phyloP scores from a whole-genome alignment of 495 filamentous ascomycete genomes.

The Lentithecium fluviatile region DNA sequence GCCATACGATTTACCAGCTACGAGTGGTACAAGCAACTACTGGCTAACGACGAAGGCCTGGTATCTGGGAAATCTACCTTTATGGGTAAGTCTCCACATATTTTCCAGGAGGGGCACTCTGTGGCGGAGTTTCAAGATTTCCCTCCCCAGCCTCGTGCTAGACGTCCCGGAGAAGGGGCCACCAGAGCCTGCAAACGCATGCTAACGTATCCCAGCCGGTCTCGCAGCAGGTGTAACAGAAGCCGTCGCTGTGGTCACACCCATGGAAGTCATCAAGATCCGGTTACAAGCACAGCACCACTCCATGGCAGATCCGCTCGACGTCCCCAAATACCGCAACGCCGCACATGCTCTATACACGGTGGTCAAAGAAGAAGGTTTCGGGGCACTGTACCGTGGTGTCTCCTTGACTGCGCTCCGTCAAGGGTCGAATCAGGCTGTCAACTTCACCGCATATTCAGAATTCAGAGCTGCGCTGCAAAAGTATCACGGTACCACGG shows the following conservation, averaged over 20 bases:
- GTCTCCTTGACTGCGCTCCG: constrained; percentile 89
- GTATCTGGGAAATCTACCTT: constrained; percentile 79
- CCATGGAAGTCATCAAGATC: constrained; percentile 99
- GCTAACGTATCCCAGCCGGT: constrained; percentile 58
- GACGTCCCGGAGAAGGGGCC: too few species aligned
- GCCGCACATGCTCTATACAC: constrained; percentile 94
- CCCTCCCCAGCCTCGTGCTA: too few species aligned
- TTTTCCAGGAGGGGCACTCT: too few species aligned
- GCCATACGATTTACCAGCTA: constrained; percentile 98
- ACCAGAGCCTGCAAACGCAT: not conserved
- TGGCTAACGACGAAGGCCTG: constrained; percentile 65
- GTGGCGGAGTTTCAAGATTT: too few species aligned
- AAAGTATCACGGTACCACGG: constrained; percentile 56
- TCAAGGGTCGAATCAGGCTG: constrained; percentile 93
- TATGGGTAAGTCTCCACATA: constrained; percentile 55
- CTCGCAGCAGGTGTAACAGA: constrained; percentile 92
- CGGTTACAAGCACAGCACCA: constrained; percentile 96
- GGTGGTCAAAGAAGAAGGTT: constrained; percentile 85
- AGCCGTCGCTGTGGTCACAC: constrained; percentile 91
- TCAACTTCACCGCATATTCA: constrained; percentile 98
- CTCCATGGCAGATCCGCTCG: constrained; percentile 86
- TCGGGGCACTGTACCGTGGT: constrained; percentile 84
- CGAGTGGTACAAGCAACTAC: constrained; percentile 84
- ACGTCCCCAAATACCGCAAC: constrained; percentile 94
- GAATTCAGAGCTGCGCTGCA: constrained; percentile 82